Evolutionary conservation across 768 basidiomycete species (phyloP).

Genomic region (Kwoniella mangroviensis): DNA sequence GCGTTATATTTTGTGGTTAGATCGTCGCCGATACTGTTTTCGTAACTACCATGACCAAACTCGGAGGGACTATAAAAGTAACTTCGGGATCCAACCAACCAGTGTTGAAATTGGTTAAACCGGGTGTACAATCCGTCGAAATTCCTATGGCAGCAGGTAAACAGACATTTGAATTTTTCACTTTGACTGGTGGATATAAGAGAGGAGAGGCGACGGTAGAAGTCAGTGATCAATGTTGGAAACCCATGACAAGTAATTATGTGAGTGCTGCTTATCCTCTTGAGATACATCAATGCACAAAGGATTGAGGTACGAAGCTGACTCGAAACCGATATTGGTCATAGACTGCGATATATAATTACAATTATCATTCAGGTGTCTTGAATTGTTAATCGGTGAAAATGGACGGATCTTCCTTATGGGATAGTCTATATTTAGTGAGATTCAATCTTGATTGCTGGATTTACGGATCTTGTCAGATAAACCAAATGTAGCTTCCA

Average conservation of each 20-base stretch:
- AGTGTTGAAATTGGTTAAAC: slow-evolving; percentile 34
- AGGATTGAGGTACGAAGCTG: not conserved
- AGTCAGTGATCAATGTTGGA: slow-evolving; percentile 49
- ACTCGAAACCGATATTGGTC: not conserved
- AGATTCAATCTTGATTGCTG: not conserved
- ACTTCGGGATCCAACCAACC: slow-evolving; percentile 48
- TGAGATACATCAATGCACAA: not conserved
- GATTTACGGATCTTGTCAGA: not conserved
- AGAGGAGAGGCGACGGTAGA: slow-evolving; percentile 28
- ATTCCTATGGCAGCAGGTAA: slow-evolving; percentile 53
- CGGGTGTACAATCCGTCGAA: slow-evolving; percentile 48
- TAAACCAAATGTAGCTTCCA: not conserved
- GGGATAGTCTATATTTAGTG: too few relatives aligned
- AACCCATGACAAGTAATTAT: slow-evolving; percentile 13
- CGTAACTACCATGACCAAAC: slow-evolving; percentile 50
- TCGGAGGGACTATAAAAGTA: slow-evolving; percentile 49
- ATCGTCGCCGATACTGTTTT: slow-evolving; percentile 51
- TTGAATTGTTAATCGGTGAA: slow-evolving; percentile 17
- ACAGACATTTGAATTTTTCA: slow-evolving; percentile 47
- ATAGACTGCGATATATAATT: slow-evolving; percentile 56
- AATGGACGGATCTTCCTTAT: not conserved
- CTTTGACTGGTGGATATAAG: slow-evolving; percentile 23
- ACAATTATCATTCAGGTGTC: slow-evolving; percentile 51
- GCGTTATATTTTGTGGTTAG: slow-evolving; percentile 9
- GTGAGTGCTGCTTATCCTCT: slow-evolving; percentile 10